phyloP scores from a whole-genome alignment of 2,329 filamentous ascomycete species.

The Penicillium hordei region DNA sequence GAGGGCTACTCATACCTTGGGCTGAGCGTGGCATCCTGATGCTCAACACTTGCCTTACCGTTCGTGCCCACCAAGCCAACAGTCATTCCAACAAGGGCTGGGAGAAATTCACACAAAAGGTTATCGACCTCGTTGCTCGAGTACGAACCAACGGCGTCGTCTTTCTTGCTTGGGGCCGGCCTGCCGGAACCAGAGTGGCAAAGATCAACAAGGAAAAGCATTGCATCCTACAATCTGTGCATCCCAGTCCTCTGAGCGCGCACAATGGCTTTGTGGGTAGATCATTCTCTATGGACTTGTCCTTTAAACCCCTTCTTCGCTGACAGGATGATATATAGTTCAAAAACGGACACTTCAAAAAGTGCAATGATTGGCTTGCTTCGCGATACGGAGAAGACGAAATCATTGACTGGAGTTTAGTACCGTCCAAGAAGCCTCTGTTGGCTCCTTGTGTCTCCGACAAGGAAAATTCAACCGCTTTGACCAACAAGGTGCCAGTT shows the following conservation, averaged over 20 bases:
- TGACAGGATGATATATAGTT: constrained; percentile 32
- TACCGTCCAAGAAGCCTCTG: constrained; percentile 30
- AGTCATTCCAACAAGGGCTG: constrained; percentile 83
- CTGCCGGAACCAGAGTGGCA: constrained; percentile 75
- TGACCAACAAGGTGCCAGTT: constrained; percentile 8
- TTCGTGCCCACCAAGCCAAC: constrained; percentile 84
- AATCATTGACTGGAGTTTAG: constrained; percentile 80
- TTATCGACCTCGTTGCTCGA: constrained; percentile 82
- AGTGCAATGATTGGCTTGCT: constrained; percentile 66
- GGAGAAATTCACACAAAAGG: constrained; percentile 88
- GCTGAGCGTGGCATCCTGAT: constrained; percentile 89
- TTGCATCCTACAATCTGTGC: constrained; percentile 79
- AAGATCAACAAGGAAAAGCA: constrained; percentile 73
- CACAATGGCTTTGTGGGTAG: constrained; percentile 68
- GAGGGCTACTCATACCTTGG: constrained; percentile 87
- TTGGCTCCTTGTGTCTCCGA: constrained; percentile 15
- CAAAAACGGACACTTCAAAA: constrained; percentile 48
- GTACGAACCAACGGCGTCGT: constrained; percentile 79
- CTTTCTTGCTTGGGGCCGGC: constrained; percentile 90
- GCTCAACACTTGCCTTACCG: constrained; percentile 92
- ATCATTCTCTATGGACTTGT: background rate
- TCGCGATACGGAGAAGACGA: constrained; percentile 74
- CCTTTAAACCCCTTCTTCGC: background rate
- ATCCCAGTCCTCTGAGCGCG: constrained; percentile 92
- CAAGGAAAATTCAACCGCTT: constrained; percentile 26